Percentiles rank a stretch among this genome's conserved stretches.
Conservation (phyloP, 345 rosid genomes). For the Salix udensis region DNA sequence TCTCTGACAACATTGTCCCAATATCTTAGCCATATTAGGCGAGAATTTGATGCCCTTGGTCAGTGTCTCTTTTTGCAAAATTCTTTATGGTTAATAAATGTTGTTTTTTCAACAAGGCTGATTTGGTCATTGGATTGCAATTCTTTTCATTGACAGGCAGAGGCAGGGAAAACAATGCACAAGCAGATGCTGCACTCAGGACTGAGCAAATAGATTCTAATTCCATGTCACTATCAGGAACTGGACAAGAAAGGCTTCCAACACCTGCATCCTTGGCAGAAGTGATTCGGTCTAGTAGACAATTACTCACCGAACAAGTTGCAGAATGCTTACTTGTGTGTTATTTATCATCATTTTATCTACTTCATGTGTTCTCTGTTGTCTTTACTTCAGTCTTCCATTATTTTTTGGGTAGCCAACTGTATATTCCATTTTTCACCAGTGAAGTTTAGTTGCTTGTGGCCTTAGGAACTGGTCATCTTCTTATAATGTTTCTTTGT, state of each 20-base stretch:
- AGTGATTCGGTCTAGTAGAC: slow-evolving; percentile 53
- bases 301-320: slow-evolving; percentile 53
- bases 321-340: slow-evolving; percentile 54
- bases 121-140: slow-evolving; percentile 12
- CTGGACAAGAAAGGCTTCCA: slow-evolving; percentile 50
- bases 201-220: slow-evolving; percentile 36
- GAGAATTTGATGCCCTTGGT: slow-evolving; percentile 52
- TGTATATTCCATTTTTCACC: background rate
- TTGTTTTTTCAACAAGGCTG: background rate
- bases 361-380: slow-evolving; percentile 9
- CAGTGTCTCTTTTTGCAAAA: slow-evolving; percentile 17
- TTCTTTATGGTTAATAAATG: background rate
- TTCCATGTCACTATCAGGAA: slow-evolving; percentile 26
- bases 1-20: slow-evolving; percentile 65
- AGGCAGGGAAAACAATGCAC: slow-evolving; percentile 32
- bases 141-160: slow-evolving; percentile 34
- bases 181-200: slow-evolving; percentile 24
- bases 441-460: background rate
- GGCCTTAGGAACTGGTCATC: background rate
- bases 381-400: background rate
- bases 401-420: background rate
- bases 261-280: slow-evolving; percentile 69
- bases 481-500: background rate
- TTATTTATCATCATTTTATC: slow-evolving; percentile 3
- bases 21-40: slow-evolving; percentile 45